These are phyloP conservation scores for Phyllosticta paracitricarpa DNA, from an alignment of 2,329 filamentous ascomycete genomes.

Conservation along the genomic window DNA sequence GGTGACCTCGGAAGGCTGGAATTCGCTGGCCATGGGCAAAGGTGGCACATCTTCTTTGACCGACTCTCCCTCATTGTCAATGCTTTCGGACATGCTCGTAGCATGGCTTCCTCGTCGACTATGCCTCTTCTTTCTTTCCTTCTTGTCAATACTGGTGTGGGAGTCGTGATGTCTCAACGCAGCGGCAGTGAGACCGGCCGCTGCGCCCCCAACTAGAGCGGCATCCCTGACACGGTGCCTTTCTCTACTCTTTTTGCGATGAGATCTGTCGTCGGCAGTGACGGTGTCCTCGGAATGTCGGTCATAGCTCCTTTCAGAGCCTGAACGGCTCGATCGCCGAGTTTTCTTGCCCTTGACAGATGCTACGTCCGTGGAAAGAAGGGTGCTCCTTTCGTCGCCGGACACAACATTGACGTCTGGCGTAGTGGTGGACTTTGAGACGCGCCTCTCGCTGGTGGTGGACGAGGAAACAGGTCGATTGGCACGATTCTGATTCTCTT, in stretches of 20 bases:
- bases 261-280: slow-evolving; percentile 39
- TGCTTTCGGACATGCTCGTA: slow-evolving; percentile 43
- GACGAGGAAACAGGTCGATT: slow-evolving; percentile 32
- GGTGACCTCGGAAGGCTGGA: slow-evolving; percentile 79
- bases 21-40: slow-evolving; percentile 80
- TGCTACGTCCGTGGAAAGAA: not conserved
- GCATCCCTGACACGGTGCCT: slow-evolving; percentile 39
- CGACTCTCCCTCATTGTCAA: slow-evolving; percentile 32
- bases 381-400: slow-evolving; percentile 26
- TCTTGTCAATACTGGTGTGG: slow-evolving; percentile 44
- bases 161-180: slow-evolving; percentile 57
- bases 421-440: slow-evolving; percentile 52
- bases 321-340: slow-evolving; percentile 43
- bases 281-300: slow-evolving; percentile 20
- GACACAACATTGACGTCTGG: slow-evolving; percentile 53
- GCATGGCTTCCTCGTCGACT: slow-evolving; percentile 43
- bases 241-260: slow-evolving; percentile 45
- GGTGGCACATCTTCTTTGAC: slow-evolving; percentile 54
- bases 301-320: slow-evolving; percentile 32
- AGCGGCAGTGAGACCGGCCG: slow-evolving; percentile 50
- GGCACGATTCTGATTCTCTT: slow-evolving; percentile 66
- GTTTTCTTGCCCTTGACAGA: slow-evolving; percentile 43
- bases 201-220: slow-evolving; percentile 43
- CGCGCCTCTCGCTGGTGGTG: slow-evolving; percentile 34
- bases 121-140: slow-evolving; percentile 35